Evolutionary conservation across 148 eudicot species (phyloP).

Genomic region (Cornus suecica): DNA sequence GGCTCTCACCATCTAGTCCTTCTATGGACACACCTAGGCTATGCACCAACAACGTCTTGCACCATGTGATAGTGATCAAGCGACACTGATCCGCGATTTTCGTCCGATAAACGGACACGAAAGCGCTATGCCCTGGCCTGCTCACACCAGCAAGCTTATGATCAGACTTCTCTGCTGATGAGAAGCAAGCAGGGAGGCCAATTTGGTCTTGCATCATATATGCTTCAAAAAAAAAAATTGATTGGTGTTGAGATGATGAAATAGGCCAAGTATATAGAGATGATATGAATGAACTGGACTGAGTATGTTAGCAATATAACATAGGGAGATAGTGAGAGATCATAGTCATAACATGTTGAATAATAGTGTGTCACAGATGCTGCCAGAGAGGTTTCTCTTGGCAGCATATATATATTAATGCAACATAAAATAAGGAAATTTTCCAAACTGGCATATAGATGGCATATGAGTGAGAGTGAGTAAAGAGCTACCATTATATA

Average conservation of each 20-base stretch:
- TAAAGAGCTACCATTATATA: neutral
- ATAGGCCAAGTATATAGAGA: neutral
- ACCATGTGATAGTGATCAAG: slow-evolving; percentile 70
- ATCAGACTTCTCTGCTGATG: slow-evolving; percentile 28
- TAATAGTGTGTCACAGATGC: neutral
- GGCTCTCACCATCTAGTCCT: slow-evolving; percentile 36
- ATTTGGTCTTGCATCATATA: slow-evolving; percentile 51
- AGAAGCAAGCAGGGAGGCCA: slow-evolving; percentile 63
- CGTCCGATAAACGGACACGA: slow-evolving; percentile 60
- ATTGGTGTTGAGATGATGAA: neutral
- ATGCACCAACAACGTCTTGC: slow-evolving; percentile 65
- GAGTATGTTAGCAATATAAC: neutral
- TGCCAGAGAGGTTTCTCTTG: slow-evolving; percentile 17
- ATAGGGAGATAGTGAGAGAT: neutral
- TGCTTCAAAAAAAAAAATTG: neutral
- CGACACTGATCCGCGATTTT: slow-evolving; percentile 47
- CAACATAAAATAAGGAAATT: slow-evolving; percentile 17
- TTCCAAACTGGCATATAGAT: slow-evolving; percentile 45
- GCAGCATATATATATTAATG: slow-evolving; percentile 19
- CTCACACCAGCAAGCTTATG: slow-evolving; percentile 29
- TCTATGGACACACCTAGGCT: slow-evolving; percentile 62
- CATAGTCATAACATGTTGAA: neutral
- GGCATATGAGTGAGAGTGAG: slow-evolving; percentile 21
- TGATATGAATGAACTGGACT: neutral
- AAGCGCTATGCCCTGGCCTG: slow-evolving; percentile 60